Evolutionary conservation across 257 asterid genomes (phyloP).

Genomic region (Rauvolfia tetraphylla): DNA sequence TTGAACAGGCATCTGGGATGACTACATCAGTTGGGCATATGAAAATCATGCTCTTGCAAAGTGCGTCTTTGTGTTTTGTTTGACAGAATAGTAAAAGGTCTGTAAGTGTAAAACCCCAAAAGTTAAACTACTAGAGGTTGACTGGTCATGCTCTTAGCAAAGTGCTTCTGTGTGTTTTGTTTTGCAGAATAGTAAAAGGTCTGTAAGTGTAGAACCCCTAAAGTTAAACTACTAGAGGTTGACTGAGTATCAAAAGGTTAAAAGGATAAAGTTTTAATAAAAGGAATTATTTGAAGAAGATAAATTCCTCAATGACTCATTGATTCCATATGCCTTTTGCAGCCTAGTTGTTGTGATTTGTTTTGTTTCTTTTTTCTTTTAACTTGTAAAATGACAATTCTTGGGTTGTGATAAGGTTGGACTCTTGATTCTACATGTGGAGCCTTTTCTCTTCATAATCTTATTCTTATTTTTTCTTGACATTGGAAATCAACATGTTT

Average conservation of each 20-base stretch:
- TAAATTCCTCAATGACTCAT: neutral
- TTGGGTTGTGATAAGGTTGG: neutral
- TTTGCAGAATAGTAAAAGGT: neutral
- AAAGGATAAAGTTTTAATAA: neutral
- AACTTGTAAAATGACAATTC: neutral
- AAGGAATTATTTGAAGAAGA: neutral
- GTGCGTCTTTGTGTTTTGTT: neutral
- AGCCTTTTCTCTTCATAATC: neutral
- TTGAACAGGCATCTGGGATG: neutral
- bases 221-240: neutral
- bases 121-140: neutral
- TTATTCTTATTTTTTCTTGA: neutral
- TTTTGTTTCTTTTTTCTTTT: neutral
- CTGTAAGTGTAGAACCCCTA: neutral
- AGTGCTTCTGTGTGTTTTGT: no score
- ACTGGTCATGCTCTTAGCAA: no score
- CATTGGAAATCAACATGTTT: neutral
- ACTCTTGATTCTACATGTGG: neutral
- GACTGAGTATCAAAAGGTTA: neutral
- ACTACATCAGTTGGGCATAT: neutral
- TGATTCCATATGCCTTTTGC: neutral
- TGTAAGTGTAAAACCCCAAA: neutral
- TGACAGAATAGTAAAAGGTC: neutral
- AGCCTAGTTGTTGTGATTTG: no score
- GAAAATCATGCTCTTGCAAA: neutral